A percentile compares a stretch with the other conserved stretches of the same genome.
These are phyloP conservation scores for Salicornia ramosissima DNA, from an alignment of 148 eudicot genomes.

Conservation along the genomic window DNA sequence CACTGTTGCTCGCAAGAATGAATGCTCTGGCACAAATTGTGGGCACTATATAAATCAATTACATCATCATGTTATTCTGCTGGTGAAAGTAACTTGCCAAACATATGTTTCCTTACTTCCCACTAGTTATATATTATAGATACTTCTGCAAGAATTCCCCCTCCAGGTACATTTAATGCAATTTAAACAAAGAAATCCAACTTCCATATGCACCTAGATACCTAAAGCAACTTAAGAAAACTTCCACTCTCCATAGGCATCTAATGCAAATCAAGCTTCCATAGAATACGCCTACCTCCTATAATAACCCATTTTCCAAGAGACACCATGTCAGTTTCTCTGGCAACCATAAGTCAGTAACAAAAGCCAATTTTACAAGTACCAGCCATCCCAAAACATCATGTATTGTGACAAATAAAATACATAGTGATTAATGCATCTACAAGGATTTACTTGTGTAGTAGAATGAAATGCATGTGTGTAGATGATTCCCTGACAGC, in stretches of 20 bases:
- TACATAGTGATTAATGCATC: not conserved
- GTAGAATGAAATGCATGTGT: not conserved
- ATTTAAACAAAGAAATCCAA: not conserved
- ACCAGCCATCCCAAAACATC: not conserved
- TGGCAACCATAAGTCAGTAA: constrained; percentile 3
- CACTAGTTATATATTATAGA: not conserved
- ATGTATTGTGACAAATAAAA: too few relatives aligned
- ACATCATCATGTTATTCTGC: too few relatives aligned
- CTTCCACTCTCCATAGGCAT: not conserved
- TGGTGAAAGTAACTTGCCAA: not conserved
- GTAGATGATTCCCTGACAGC: not conserved
- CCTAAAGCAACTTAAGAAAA: too few relatives aligned
- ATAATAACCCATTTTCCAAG: not conserved
- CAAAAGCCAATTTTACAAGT: not conserved
- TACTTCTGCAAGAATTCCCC: constrained; percentile 2
- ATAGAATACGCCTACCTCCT: not conserved
- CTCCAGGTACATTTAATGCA: too few relatives aligned
- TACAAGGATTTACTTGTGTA: not conserved
- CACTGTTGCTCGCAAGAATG: not conserved
- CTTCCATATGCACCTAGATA: too few relatives aligned
- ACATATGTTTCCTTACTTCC: not conserved
- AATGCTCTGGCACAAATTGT: not conserved
- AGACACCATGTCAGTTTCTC: constrained; percentile 2
- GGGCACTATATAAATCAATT: not conserved
- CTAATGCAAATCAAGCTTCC: not conserved